These are phyloP conservation scores for Beauveria varroae DNA, from an alignment of 2,329 filamentous ascomycete species.

Conservation along the genomic window DNA sequence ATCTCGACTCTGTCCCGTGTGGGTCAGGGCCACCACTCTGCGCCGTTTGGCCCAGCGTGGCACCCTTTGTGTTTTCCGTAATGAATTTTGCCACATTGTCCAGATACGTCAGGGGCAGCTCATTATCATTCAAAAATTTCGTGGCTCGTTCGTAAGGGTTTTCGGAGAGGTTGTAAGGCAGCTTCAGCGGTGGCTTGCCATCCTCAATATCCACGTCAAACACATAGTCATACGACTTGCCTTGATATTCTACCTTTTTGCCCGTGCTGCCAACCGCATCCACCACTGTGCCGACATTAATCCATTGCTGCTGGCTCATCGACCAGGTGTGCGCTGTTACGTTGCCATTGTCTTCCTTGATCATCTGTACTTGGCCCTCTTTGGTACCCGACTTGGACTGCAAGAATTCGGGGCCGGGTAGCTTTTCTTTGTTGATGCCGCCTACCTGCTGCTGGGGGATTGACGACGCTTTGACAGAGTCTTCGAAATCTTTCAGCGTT, in stretches of 20 bases:
- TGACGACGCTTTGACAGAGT: constrained; percentile 71
- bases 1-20: constrained; percentile 70
- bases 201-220: constrained; percentile 97
- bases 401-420: constrained; percentile 84
- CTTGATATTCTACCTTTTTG: constrained; percentile 67
- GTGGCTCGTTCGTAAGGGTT: constrained; percentile 89
- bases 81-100: constrained; percentile 94
- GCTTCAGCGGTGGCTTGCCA: constrained; percentile 81
- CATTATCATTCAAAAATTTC: constrained; percentile 84
- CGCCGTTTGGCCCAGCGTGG: constrained; percentile 62
- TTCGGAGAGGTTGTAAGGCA: constrained; percentile 89
- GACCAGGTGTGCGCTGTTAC: constrained; percentile 90
- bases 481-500: constrained; percentile 67
- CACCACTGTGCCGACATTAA: constrained; percentile 89
- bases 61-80: constrained; percentile 78
- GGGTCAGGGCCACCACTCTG: constrained; percentile 52
- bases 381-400: constrained; percentile 79
- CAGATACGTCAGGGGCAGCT: constrained; percentile 78
- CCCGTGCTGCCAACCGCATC: constrained; percentile 79
- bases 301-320: constrained; percentile 61
- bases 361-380: constrained; percentile 92
- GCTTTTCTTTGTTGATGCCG: constrained; percentile 81
- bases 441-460: constrained; percentile 83
- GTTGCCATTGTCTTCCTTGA: constrained; percentile 71
- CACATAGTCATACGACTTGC: constrained; percentile 90